Conservation (phyloP, 2,329 filamentous ascomycete species). For the Aspergillus ibericus region DNA sequence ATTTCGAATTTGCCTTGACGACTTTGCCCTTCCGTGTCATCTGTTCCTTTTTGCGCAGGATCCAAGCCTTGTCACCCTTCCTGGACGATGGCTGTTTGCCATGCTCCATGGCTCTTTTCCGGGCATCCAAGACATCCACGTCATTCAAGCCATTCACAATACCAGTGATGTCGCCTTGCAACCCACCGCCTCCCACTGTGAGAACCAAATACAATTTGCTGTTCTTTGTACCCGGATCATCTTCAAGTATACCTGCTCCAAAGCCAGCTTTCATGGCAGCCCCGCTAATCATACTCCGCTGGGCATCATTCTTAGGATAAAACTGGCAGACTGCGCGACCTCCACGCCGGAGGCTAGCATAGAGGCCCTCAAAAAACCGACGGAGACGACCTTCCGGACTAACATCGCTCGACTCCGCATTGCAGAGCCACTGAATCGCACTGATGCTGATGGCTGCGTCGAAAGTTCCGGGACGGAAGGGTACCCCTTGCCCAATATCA, state of each 20-base stretch:
- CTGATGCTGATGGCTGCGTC: constrained; percentile 94
- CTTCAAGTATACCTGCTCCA: constrained; percentile 89
- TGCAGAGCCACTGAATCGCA: constrained; percentile 98
- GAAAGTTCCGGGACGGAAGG: constrained; percentile 87
- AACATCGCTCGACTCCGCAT: constrained; percentile 85
- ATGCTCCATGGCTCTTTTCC: constrained; percentile 51
- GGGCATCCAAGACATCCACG: constrained; percentile 75
- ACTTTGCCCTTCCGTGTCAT: constrained; percentile 94
- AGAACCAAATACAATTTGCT: constrained; percentile 94
- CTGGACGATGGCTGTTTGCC: constrained; percentile 44
- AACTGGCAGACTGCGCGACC: constrained; percentile 95
- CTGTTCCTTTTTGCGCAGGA: constrained; percentile 72
- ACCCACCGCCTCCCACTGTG: constrained; percentile 74
- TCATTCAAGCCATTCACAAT: constrained; percentile 86
- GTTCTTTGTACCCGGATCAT: constrained; percentile 95
- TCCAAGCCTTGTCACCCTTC: constrained; percentile 54
- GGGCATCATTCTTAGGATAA: constrained; percentile 92
- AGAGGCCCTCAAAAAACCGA: constrained; percentile 90
- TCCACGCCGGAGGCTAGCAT: constrained; percentile 77
- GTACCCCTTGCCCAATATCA: constrained; percentile 93
- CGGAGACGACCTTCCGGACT: constrained; percentile 73
- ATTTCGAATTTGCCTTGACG: constrained; percentile 88
- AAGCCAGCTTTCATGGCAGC: constrained; percentile 94
- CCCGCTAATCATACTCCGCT: constrained; percentile 86
- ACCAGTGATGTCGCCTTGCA: constrained; percentile 75